Conservation (phyloP, 2,329 filamentous ascomycete genomes). For the Aspergillus intermedius region DNA sequence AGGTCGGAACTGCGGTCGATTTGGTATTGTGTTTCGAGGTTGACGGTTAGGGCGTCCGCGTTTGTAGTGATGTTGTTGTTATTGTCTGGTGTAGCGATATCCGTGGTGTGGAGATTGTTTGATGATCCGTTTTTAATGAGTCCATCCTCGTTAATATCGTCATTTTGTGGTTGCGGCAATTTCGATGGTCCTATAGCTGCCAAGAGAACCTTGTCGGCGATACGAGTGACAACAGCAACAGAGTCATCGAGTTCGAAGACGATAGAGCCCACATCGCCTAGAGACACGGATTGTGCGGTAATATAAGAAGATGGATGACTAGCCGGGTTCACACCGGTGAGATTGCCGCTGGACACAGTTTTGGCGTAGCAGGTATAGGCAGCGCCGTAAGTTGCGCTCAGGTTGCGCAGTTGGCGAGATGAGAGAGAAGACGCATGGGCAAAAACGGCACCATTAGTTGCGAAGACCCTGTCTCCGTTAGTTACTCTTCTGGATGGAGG, state of each 20-base stretch:
- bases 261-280: slow-evolving; percentile 40
- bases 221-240: slow-evolving; percentile 36
- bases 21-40: slow-evolving; percentile 31
- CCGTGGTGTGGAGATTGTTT: background rate
- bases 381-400: slow-evolving; percentile 39
- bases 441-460: slow-evolving; percentile 40
- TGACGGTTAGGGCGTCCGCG: slow-evolving; percentile 15
- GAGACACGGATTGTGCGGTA: slow-evolving; percentile 34
- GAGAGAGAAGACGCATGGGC: slow-evolving; percentile 36
- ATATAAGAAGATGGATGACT: slow-evolving; percentile 39
- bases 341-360: slow-evolving; percentile 33
- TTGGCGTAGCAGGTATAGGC: slow-evolving; percentile 39
- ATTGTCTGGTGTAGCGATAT: background rate
- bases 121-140: slow-evolving; percentile 7
- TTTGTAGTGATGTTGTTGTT: background rate
- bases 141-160: background rate
- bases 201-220: slow-evolving; percentile 38
- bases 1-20: slow-evolving; percentile 36
- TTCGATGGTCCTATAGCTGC: slow-evolving; percentile 36
- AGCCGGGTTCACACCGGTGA: slow-evolving; percentile 38
- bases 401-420: slow-evolving; percentile 34
- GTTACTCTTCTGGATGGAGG: background rate
- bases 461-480: slow-evolving; percentile 31
- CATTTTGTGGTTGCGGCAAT: slow-evolving; percentile 2
- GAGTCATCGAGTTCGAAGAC: slow-evolving; percentile 37